Percentiles rank a stretch among this genome's conserved stretches.
phyloP scores from a whole-genome alignment of 2,329 filamentous ascomycete genomes.

The Aureobasidium sp. region DNA sequence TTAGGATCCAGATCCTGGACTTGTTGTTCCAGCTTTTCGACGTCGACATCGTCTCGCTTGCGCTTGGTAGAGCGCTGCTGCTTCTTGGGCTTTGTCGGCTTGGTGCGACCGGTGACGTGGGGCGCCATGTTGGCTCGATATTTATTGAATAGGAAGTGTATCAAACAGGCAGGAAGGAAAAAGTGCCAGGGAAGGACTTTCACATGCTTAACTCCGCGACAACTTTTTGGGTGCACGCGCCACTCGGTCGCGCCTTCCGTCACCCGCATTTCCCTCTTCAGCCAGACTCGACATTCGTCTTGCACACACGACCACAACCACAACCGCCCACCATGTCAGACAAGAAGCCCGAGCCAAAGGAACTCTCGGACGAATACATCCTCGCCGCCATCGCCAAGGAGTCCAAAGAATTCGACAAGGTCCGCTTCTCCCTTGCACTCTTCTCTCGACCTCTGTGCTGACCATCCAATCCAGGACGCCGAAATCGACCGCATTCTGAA shows the following conservation, averaged over 20 bases:
- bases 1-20: conserved; percentile 51
- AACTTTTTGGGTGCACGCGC: conserved; percentile 12
- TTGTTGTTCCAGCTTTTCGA: conserved; percentile 39
- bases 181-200: conserved; percentile 1
- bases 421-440: conserved; percentile 25
- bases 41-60: conserved; percentile 47
- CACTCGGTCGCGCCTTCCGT: neutral
- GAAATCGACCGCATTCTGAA: conserved; percentile 93
- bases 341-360: conserved; percentile 28
- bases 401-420: conserved; percentile 87
- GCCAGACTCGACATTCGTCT: neutral
- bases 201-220: conserved; percentile 9
- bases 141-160: neutral
- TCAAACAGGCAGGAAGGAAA: neutral
- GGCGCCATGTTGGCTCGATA: conserved; percentile 7
- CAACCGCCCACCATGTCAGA: conserved; percentile 41
- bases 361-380: conserved; percentile 56
- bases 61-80: conserved; percentile 46
- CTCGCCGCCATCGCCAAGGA: conserved; percentile 77
- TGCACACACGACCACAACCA: neutral
- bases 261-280: neutral
- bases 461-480: conserved; percentile 57
- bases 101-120: conserved; percentile 32
- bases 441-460: neutral
- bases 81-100: conserved; percentile 51